A percentile compares a stretch with the other conserved stretches of the same genome.
These are phyloP conservation scores for Clarireedia sp. DNA, from an alignment of 2,329 filamentous ascomycete species.

Conservation along the genomic window DNA sequence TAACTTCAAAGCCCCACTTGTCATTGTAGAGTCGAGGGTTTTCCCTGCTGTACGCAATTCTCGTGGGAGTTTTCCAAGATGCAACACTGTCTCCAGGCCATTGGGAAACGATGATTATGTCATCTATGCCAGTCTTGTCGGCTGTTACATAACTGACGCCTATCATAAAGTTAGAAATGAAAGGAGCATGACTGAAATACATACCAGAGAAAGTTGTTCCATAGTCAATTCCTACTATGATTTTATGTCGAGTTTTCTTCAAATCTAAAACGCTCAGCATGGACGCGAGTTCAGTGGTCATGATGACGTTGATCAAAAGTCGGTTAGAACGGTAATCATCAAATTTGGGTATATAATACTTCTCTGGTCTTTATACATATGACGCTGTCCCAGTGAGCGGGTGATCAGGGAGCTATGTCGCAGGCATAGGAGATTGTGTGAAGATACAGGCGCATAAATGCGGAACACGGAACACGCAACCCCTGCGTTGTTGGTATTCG, in stretches of 20 bases:
- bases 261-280: background rate
- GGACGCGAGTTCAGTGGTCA: background rate
- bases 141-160: conserved; percentile 15
- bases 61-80: conserved; percentile 17
- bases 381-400: no score
- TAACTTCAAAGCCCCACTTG: conserved; percentile 23
- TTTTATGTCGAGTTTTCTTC: conserved; percentile 11
- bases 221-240: conserved; percentile 24
- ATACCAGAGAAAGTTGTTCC: conserved; percentile 23
- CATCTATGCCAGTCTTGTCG: conserved; percentile 13
- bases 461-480: no score
- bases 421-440: no score
- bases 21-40: conserved; percentile 10
- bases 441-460: no score
- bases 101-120: conserved; percentile 15
- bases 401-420: no score
- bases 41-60: conserved; percentile 18
- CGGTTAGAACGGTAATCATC: background rate
- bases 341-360: no score
- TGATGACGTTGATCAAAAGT: background rate
- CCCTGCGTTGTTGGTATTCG: no score
- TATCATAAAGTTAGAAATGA: background rate
- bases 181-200: background rate
- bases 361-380: no score
- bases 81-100: conserved; percentile 17